These are phyloP conservation scores for Yarrowia sp. DNA, from an alignment of 805 yeast species.

Conservation along the genomic window DNA sequence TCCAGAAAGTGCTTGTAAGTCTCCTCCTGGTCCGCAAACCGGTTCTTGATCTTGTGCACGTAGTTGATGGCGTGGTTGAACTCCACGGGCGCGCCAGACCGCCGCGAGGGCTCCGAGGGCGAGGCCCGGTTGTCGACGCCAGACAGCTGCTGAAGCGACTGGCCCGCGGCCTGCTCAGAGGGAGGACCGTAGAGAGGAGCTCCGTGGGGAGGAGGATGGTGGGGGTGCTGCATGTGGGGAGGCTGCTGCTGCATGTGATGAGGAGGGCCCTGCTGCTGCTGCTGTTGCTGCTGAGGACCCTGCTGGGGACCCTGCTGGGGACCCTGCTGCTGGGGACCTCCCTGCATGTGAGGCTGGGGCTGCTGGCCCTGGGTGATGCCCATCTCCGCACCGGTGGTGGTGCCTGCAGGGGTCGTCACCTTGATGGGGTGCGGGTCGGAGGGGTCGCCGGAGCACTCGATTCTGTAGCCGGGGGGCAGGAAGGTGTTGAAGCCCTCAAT, in stretches of 20 bases:
- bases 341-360: conserved; percentile 30
- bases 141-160: conserved; percentile 40
- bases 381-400: conserved; percentile 51
- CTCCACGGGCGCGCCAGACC: conserved; percentile 68
- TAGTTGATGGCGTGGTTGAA: conserved; percentile 96
- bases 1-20: conserved; percentile 93
- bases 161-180: conserved; percentile 28
- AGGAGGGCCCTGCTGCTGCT: conserved; percentile 28
- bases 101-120: conserved; percentile 31
- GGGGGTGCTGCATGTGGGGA: conserved; percentile 11
- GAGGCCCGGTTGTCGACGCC: conserved; percentile 42
- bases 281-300: conserved; percentile 25
- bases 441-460: conserved; percentile 87
- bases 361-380: conserved; percentile 31
- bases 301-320: conserved; percentile 30
- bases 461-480: conserved; percentile 91
- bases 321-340: conserved; percentile 26
- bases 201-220: conserved; percentile 20
- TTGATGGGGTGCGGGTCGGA: conserved; percentile 87
- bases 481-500: conserved; percentile 98
- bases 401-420: conserved; percentile 94
- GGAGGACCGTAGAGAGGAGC: conserved; percentile 25
- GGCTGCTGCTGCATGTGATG: conserved; percentile 31
- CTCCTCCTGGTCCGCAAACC: conserved; percentile 92
- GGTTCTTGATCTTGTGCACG: conserved; percentile 91